A percentile compares a stretch with the other conserved stretches of the same genome.
These are phyloP conservation scores for Pisolithus marmoratus DNA, from an alignment of 768 basidiomycete species.

Conservation along the genomic window DNA sequence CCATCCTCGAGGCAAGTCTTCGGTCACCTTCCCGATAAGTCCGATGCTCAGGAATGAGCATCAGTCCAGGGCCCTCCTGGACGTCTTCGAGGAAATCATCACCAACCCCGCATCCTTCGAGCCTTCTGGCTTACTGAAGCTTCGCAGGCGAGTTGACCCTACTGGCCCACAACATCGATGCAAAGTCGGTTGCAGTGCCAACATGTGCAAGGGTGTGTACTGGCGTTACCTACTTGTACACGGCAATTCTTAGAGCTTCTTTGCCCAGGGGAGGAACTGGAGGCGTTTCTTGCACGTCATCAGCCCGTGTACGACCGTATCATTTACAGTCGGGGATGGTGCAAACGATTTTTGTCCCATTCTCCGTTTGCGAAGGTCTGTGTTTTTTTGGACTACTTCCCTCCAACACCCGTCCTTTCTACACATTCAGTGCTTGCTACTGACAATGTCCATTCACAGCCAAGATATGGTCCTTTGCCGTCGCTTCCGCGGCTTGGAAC, in stretches of 20 bases:
- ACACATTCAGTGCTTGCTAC: neutral
- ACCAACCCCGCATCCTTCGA: slow-evolving; percentile 92
- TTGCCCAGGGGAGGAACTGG: slow-evolving; percentile 80
- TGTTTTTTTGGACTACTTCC: slow-evolving; percentile 9
- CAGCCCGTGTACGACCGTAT: slow-evolving; percentile 65
- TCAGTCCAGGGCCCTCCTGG: slow-evolving; percentile 69
- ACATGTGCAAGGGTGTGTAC: slow-evolving; percentile 91
- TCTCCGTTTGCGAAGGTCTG: slow-evolving; percentile 67
- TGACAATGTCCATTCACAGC: slow-evolving; percentile 31
- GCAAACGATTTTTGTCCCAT: slow-evolving; percentile 94
- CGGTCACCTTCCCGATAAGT: neutral
- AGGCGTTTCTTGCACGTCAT: slow-evolving; percentile 64
- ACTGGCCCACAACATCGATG: slow-evolving; percentile 77
- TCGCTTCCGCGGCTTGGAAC: slow-evolving; percentile 69
- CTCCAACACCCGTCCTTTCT: neutral
- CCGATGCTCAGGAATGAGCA: neutral
- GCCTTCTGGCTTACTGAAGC: slow-evolving; percentile 56
- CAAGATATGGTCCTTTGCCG: slow-evolving; percentile 84
- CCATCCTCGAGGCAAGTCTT: slow-evolving; percentile 67
- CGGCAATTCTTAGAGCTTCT: neutral
- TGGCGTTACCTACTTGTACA: neutral
- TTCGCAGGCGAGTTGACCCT: slow-evolving; percentile 74
- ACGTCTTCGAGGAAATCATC: slow-evolving; percentile 76
- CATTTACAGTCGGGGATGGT: slow-evolving; percentile 91
- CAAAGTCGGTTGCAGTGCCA: slow-evolving; percentile 81